Conservation (phyloP, 2,329 filamentous ascomycete species). For the Cryphonectria naterciae region DNA sequence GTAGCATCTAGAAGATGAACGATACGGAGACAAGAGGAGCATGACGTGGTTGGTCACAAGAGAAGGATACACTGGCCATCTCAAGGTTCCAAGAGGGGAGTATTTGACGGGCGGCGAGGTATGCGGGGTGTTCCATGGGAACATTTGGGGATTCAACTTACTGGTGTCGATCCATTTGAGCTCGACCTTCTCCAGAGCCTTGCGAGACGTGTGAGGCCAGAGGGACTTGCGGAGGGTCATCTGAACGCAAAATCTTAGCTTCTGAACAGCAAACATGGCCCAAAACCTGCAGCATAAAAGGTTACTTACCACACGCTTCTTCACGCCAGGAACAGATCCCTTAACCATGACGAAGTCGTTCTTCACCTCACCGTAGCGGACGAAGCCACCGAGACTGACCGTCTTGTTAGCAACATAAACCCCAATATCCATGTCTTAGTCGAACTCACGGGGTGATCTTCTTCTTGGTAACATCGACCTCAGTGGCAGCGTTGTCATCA, state of each 20-base stretch:
- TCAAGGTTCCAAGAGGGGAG: neutral
- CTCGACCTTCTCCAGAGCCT: slow-evolving; percentile 97
- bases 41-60: neutral
- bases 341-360: slow-evolving; percentile 98
- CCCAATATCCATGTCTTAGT: neutral
- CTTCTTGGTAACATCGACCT: slow-evolving; percentile 98
- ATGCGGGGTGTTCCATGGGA: neutral
- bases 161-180: slow-evolving; percentile 99
- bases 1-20: neutral
- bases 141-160: neutral
- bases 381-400: slow-evolving; percentile 92
- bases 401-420: slow-evolving; percentile 5
- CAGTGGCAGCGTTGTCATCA: slow-evolving; percentile 90
- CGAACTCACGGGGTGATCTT: slow-evolving; percentile 94
- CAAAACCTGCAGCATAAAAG: too few relatives aligned
- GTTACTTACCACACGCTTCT: slow-evolving; percentile 80
- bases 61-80: neutral
- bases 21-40: neutral
- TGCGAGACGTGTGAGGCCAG: slow-evolving; percentile 94
- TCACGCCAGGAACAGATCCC: slow-evolving; percentile 95
- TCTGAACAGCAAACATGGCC: neutral
- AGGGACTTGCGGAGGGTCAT: slow-evolving; percentile 99
- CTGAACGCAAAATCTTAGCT: neutral
- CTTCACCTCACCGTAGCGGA: slow-evolving; percentile 98
- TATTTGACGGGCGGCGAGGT: neutral